Conservation (phyloP, 2,329 filamentous ascomycete species). For the Ophiocordyceps robertsii region DNA sequence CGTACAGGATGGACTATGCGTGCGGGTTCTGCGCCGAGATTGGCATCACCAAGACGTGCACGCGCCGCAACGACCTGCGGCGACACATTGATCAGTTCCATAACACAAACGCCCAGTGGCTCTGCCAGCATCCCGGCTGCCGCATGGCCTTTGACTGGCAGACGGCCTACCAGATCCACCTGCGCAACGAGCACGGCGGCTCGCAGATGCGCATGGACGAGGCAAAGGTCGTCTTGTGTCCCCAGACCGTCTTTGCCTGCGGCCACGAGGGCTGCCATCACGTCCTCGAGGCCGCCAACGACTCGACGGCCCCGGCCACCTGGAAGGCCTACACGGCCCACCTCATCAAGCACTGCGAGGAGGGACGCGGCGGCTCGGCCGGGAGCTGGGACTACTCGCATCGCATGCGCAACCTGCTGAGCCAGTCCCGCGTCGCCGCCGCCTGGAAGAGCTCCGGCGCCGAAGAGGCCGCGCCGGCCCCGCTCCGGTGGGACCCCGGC, state of each 20-base stretch:
- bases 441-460: slow-evolving; percentile 23
- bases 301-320: slow-evolving; percentile 22
- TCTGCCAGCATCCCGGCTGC: slow-evolving; percentile 29
- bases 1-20: slow-evolving; percentile 9
- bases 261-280: slow-evolving; percentile 29
- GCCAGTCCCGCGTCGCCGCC: slow-evolving; percentile 21
- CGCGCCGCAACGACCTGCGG: slow-evolving; percentile 33
- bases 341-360: slow-evolving; percentile 33
- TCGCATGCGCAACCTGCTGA: slow-evolving; percentile 29
- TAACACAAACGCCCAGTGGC: slow-evolving; percentile 31
- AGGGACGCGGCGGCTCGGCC: slow-evolving; percentile 16
- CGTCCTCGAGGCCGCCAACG: slow-evolving; percentile 28
- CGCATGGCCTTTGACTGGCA: slow-evolving; percentile 33
- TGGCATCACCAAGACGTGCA: slow-evolving; percentile 27
- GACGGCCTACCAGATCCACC: slow-evolving; percentile 31
- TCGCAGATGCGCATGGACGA: slow-evolving; percentile 26
- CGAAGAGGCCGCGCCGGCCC: slow-evolving; percentile 16
- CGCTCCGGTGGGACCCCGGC: slow-evolving; percentile 27
- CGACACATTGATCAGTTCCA: slow-evolving; percentile 35
- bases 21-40: slow-evolving; percentile 23
- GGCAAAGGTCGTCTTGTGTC: slow-evolving; percentile 28
- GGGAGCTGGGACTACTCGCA: slow-evolving; percentile 30
- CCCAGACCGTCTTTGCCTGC: slow-evolving; percentile 34
- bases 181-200: slow-evolving; percentile 29
- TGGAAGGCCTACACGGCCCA: slow-evolving; percentile 33